Evolutionary conservation across 2,329 filamentous ascomycete species (phyloP).

Genomic region (Colletotrichum theobromicola): DNA sequence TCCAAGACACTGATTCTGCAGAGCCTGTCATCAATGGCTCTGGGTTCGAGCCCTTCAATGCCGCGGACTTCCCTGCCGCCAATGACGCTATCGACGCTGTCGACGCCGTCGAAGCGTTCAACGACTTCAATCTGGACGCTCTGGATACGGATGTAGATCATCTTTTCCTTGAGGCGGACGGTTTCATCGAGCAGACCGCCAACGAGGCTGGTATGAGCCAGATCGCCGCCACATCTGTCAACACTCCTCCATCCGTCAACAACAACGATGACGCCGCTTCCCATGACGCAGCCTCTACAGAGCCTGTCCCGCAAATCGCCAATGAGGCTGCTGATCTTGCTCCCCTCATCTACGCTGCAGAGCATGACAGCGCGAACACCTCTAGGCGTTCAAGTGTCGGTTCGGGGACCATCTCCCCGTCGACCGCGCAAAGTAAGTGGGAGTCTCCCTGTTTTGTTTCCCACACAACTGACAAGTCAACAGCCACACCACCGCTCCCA

Average conservation of each 20-base stretch:
- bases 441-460: neutral
- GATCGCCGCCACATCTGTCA: too few relatives aligned
- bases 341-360: neutral
- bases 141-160: too few relatives aligned
- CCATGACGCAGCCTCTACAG: neutral
- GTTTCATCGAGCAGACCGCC: neutral
- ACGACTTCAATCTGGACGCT: too few relatives aligned
- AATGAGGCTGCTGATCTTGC: fast-evolving
- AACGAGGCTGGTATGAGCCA: too few relatives aligned
- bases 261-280: neutral
- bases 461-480: neutral
- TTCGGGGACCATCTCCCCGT: neutral
- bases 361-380: neutral
- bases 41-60: too few relatives aligned
- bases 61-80: too few relatives aligned
- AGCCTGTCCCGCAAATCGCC: neutral
- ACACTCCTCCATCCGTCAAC: neutral
- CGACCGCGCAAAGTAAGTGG: neutral
- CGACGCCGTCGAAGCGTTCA: too few relatives aligned
- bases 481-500: neutral
- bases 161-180: too few relatives aligned
- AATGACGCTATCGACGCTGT: too few relatives aligned
- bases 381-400: neutral
- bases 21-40: too few relatives aligned
- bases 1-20: too few relatives aligned